Percentiles rank a stretch among this genome's conserved stretches.
Evolutionary conservation across 306 rosid species (phyloP).

Genomic region (Quercus glauca): DNA sequence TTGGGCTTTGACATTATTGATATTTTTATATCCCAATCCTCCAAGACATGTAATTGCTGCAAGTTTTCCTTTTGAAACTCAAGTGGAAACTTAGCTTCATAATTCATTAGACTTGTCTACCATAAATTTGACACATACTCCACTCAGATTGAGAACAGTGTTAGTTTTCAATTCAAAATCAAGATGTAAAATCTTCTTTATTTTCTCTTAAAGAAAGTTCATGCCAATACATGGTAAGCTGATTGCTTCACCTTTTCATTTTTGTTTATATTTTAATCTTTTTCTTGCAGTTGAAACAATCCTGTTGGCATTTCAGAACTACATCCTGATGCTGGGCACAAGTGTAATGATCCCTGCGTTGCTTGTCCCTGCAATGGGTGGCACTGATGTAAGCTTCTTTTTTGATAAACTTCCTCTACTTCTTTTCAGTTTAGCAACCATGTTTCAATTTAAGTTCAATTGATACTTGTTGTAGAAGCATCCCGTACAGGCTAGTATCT

Average conservation of each 20-base stretch:
- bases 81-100: background rate
- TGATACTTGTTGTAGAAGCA: background rate
- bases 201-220: background rate
- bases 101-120: background rate
- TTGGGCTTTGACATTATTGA: background rate
- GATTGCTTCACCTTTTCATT: constrained; percentile 9
- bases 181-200: background rate
- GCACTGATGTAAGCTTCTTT: constrained; percentile 63
- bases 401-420: constrained; percentile 5
- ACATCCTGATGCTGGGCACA: constrained; percentile 92
- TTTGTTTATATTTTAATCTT: constrained; percentile 19
- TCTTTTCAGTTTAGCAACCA: background rate
- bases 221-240: background rate
- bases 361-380: constrained; percentile 92
- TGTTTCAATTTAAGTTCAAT: background rate
- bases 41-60: background rate
- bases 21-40: background rate
- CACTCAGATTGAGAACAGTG: background rate
- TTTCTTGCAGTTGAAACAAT: constrained; percentile 82
- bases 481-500: background rate
- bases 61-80: background rate
- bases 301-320: constrained; percentile 86
- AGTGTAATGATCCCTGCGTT: constrained; percentile 89
- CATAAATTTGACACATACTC: background rate
- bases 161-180: background rate